phyloP scores from a whole-genome alignment of 371 early-diverging fungal genomes.

The Choanephora cucurbitarum region DNA sequence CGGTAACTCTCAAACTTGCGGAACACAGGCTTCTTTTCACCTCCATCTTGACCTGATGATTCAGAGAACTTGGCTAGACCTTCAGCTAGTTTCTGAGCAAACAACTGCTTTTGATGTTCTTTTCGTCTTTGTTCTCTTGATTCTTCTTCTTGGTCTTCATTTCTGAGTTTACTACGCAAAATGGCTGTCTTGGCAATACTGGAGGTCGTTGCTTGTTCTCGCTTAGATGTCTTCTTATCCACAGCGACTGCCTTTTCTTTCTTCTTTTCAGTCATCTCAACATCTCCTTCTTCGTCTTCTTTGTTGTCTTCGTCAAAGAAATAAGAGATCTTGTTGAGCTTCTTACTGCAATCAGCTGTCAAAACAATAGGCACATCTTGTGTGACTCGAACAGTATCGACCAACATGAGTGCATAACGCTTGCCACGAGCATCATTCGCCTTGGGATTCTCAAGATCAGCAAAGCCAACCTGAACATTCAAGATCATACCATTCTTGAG shows the following conservation, averaged over 20 bases:
- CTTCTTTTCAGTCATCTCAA: constrained; percentile 17
- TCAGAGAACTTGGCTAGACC: constrained; percentile 81
- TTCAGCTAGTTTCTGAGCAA: constrained; percentile 71
- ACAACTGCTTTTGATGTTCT: constrained; percentile 88
- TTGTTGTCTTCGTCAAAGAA: constrained; percentile 71
- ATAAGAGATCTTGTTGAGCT: constrained; percentile 76
- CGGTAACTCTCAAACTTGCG: constrained; percentile 94
- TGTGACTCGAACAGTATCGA: constrained; percentile 83
- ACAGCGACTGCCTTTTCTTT: no score
- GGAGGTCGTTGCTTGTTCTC: constrained; percentile 5
- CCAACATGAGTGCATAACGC: constrained; percentile 79
- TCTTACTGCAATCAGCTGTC: constrained; percentile 74
- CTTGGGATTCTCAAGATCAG: constrained; percentile 77
- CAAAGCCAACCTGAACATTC: constrained; percentile 84
- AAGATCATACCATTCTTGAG: constrained; percentile 86
- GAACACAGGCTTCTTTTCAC: constrained; percentile 72
- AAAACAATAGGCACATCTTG: constrained; percentile 62
- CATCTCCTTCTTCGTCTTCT: constrained; percentile 48
- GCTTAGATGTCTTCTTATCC: no score
- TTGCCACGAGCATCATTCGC: constrained; percentile 68
- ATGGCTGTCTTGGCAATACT: constrained; percentile 68
- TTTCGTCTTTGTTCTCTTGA: constrained; percentile 77
- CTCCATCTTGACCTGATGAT: constrained; percentile 60
- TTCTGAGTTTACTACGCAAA: constrained; percentile 86
- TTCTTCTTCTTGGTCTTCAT: constrained; percentile 82